Percentiles rank a stretch among this genome's conserved stretches.
These are phyloP conservation scores for Penicillium coprophilum DNA, from an alignment of 495 filamentous ascomycete species.

Conservation along the genomic window DNA sequence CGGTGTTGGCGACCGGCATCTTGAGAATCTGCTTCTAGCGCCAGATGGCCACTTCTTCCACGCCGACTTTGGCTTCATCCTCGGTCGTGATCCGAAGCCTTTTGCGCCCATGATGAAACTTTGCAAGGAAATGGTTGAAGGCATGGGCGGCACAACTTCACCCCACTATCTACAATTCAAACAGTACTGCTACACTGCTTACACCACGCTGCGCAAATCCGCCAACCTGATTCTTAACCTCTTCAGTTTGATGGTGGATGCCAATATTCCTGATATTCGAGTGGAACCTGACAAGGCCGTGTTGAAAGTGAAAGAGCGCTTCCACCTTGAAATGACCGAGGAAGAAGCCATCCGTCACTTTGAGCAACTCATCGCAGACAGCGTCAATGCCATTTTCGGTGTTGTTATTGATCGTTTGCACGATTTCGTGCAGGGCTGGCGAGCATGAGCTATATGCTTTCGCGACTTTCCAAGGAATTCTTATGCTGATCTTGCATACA, in stretches of 20 bases:
- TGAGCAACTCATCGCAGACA: slow-evolving; percentile 84
- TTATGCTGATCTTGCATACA: background rate
- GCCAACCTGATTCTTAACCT: slow-evolving; percentile 92
- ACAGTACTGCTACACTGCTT: slow-evolving; percentile 94
- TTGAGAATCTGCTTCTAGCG: slow-evolving; percentile 91
- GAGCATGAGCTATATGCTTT: slow-evolving; percentile 50
- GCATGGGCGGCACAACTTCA: slow-evolving; percentile 84
- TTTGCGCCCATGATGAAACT: slow-evolving; percentile 97
- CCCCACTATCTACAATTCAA: slow-evolving; percentile 84
- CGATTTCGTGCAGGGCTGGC: slow-evolving; percentile 88
- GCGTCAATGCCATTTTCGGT: slow-evolving; percentile 80
- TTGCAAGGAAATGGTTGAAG: slow-evolving; percentile 96
- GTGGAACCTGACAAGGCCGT: slow-evolving; percentile 91
- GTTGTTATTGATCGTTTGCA: slow-evolving; percentile 95
- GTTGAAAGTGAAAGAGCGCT: slow-evolving; percentile 89
- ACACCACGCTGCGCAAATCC: slow-evolving; percentile 84
- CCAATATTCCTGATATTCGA: slow-evolving; percentile 92
- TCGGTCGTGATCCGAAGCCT: slow-evolving; percentile 95
- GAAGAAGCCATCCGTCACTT: slow-evolving; percentile 89
- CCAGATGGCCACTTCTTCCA: slow-evolving; percentile 97
- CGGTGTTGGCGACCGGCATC: slow-evolving; percentile 94
- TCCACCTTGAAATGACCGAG: slow-evolving; percentile 88
- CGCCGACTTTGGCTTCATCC: slow-evolving; percentile 96
- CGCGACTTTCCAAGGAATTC: background rate
- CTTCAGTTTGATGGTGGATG: slow-evolving; percentile 95